Base-by-base conservation (phyloP, 2,329 filamentous ascomycete species). In the Nemania sp. region DNA sequence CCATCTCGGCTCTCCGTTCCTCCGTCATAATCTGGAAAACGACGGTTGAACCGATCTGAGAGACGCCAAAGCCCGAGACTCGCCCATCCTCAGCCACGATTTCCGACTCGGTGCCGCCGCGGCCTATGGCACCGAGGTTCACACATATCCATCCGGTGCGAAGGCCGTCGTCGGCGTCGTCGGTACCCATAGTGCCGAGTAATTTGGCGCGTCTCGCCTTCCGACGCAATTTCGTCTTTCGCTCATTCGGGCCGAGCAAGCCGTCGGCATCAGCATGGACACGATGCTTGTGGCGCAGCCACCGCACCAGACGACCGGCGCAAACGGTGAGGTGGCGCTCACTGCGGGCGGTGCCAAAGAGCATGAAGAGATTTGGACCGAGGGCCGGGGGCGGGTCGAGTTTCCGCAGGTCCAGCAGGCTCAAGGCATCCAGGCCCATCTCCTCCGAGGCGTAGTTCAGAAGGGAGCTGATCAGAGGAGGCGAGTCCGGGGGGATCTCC, bases 101-200 rank as follows among this genome's bases (percentile, higher is more conserved):
- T 11, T 76, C 73, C 13, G 76, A 72, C 63, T 85, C 81, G 9
- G 73, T 71, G 15, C 73, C 69, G n/a, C 81, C 79, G 20, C 84
- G 83, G 45, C 89, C 85, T 1, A 92, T 82, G 15, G 84, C 85
- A 4, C 91, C 91, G 10, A 95, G 84, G 72, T 97, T 96, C 62
- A 98, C 90, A 75, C 95, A 99, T 18, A 99, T 90, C 95, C 95
- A 99, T 10, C 92, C 93, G 0, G 94, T 97, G 12, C 90, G 88
- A 54, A 97, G 90, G 2, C 93, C 94, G 71, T 97, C 91, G 68
- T 97, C 93, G 1, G 83, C 79, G 49, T 83, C 83, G 13, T 82
- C 82, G 11, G 85, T 85, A 5, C 85, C 80, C 48, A 84, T 85
- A 60, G 85, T 90, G 13, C 90, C 92, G 67, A 96, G 79, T 62